Conservation (phyloP, 306 rosid genomes). For the Pueraria montana region DNA sequence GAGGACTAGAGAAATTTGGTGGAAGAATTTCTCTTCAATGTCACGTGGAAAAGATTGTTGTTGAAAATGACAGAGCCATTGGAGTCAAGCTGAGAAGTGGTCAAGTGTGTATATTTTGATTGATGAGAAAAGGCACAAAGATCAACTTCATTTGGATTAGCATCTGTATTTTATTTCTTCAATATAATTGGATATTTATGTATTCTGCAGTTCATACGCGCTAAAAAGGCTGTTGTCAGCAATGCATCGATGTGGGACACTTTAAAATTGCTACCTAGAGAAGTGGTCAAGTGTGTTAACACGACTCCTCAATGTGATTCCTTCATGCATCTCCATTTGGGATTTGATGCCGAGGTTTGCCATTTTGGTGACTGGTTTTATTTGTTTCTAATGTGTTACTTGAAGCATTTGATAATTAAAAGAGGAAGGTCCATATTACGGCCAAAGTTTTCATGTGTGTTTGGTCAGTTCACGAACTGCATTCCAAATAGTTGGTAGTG, state of each 20-base stretch:
- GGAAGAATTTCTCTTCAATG: slow-evolving; percentile 82
- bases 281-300: too few species aligned
- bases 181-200: slow-evolving; percentile 17
- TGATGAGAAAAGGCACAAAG: background rate
- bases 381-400: slow-evolving; percentile 29
- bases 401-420: slow-evolving; percentile 18
- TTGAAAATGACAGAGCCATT: slow-evolving; percentile 80
- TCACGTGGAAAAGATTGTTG: slow-evolving; percentile 78
- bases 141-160: background rate
- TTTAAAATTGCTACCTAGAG: slow-evolving; percentile 71
- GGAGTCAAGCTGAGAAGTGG: slow-evolving; percentile 88
- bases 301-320: slow-evolving; percentile 85
- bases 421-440: slow-evolving; percentile 10
- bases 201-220: slow-evolving; percentile 77
- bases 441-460: background rate
- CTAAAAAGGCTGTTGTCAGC: slow-evolving; percentile 89
- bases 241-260: slow-evolving; percentile 98
- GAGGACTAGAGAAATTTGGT: slow-evolving; percentile 84
- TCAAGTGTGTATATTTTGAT: slow-evolving; percentile 59
- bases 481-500: background rate
- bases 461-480: background rate
- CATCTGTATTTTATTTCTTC: slow-evolving; percentile 12
- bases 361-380: slow-evolving; percentile 29
- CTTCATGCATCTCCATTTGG: slow-evolving; percentile 99
- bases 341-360: slow-evolving; percentile 85